These are phyloP conservation scores for Metahyphopichia silvanorum DNA, from an alignment of 805 yeast species.

Conservation along the genomic window DNA sequence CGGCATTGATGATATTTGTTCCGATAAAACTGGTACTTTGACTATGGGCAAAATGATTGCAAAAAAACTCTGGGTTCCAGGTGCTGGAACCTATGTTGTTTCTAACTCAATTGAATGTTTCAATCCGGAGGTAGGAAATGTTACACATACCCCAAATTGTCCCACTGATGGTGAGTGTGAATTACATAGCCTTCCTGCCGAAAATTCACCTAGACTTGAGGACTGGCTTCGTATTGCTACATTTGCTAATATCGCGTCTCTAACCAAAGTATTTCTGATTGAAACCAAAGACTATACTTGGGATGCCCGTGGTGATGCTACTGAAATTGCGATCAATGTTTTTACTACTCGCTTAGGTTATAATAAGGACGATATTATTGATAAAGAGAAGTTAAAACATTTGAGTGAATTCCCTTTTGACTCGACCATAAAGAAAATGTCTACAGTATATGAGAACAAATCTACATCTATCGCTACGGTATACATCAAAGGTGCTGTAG, in stretches of 20 bases:
- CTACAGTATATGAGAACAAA: conserved; percentile 18
- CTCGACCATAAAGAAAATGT: conserved; percentile 30
- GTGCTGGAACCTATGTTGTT: conserved; percentile 54
- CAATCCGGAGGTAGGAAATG: conserved; percentile 59
- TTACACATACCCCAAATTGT: conserved; percentile 27
- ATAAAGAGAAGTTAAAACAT: conserved; percentile 12
- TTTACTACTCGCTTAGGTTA: conserved; percentile 24
- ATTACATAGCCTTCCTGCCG: conserved; percentile 15
- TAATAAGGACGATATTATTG: conserved; percentile 17
- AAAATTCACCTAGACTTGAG: conserved; percentile 25
- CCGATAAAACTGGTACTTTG: conserved; percentile 80
- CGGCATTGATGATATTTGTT: conserved; percentile 74
- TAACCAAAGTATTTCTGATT: conserved; percentile 42
- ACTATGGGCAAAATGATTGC: conserved; percentile 80
- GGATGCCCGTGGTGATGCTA: conserved; percentile 58
- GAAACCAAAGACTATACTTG: conserved; percentile 48
- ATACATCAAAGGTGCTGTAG: conserved; percentile 33
- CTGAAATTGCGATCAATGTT: conserved; percentile 33
- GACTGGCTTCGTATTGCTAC: conserved; percentile 66
- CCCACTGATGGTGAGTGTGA: conserved; percentile 42
- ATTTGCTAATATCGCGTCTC: conserved; percentile 74
- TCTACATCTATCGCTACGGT: conserved; percentile 5
- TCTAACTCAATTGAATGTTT: conserved; percentile 56
- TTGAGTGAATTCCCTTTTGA: conserved; percentile 30
- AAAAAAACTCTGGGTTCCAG: conserved; percentile 67